phyloP scores from a whole-genome alignment of 306 rosid genomes.

The Hippophae tibetana region DNA sequence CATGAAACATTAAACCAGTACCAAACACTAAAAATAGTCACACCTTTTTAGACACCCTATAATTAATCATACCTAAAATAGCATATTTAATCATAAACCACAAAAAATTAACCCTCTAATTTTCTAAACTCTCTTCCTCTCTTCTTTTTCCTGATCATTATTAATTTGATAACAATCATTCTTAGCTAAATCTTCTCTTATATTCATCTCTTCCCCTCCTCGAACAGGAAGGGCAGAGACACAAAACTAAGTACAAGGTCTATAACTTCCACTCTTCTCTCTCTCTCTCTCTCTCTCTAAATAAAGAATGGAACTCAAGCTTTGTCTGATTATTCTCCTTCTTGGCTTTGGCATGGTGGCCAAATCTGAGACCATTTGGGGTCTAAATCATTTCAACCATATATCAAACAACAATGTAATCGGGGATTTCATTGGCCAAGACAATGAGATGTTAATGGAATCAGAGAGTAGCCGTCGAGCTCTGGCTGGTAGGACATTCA shows the following conservation, averaged over 20 bases:
- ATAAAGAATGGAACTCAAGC: slow-evolving; percentile 28
- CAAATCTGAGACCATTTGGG: slow-evolving; percentile 12
- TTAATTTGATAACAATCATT: background rate
- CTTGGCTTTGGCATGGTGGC: slow-evolving; percentile 25
- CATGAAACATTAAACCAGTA: too few relatives aligned
- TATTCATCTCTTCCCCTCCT: slow-evolving; percentile 19
- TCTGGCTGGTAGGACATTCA: slow-evolving; percentile 1
- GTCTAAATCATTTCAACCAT: background rate
- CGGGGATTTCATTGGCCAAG: slow-evolving; percentile 24
- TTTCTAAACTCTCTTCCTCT: background rate
- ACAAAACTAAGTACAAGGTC: background rate
- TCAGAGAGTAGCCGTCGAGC: slow-evolving; percentile 23
- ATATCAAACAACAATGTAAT: background rate
- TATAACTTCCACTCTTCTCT: background rate
- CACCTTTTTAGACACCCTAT: too few relatives aligned
- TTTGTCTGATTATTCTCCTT: slow-evolving; percentile 20
- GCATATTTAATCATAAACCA: slow-evolving; percentile 8
- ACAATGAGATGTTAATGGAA: slow-evolving; percentile 34
- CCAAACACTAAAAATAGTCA: too few relatives aligned
- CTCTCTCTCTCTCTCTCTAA: background rate
- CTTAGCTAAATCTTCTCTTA: slow-evolving; percentile 6
- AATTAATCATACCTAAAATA: background rate
- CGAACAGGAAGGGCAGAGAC: slow-evolving; percentile 20
- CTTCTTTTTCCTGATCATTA: slow-evolving; percentile 13
- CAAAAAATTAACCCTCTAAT: background rate